phyloP scores from a whole-genome alignment of 345 rosid genomes.

The Firmiana major region DNA sequence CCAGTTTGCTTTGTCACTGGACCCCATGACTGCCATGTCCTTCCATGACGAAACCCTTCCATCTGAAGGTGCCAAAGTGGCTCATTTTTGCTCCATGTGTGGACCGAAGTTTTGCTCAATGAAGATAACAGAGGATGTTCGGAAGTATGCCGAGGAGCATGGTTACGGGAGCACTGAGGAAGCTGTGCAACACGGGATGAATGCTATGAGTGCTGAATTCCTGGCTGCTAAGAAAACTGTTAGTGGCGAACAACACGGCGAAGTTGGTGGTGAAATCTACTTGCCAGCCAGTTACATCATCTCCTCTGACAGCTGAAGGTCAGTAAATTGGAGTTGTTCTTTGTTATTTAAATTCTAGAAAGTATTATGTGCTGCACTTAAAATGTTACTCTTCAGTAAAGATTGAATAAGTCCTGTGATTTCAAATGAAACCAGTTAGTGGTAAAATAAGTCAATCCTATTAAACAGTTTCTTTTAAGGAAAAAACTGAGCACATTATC shows the following conservation, averaged over 20 bases:
- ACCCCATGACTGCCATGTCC: conserved; percentile 97
- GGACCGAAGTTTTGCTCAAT: conserved; percentile 99
- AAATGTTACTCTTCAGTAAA: not conserved
- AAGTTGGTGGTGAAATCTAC: conserved; percentile 94
- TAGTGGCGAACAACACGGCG: conserved; percentile 98
- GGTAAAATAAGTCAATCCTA: not conserved
- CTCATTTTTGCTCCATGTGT: conserved; percentile 98
- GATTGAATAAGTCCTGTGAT: not conserved
- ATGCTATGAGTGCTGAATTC: conserved; percentile 93
- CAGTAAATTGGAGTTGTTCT: conserved; percentile 12
- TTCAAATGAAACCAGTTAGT: not conserved
- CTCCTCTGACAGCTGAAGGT: conserved; percentile 51
- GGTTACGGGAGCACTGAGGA: conserved; percentile 92
- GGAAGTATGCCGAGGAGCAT: conserved; percentile 95
- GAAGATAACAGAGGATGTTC: conserved; percentile 99
- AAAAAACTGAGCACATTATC: not conserved
- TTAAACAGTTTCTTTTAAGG: not conserved
- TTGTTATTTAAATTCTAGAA: not conserved
- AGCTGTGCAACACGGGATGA: conserved; percentile 85
- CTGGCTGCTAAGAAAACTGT: conserved; percentile 81
- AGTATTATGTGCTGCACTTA: not conserved
- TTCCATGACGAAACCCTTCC: conserved; percentile 99
- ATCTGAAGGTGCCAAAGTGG: conserved; percentile 97
- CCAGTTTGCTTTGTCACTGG: conserved; percentile 94
- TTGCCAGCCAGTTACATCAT: conserved; percentile 61